Base-by-base conservation (phyloP, 2,329 filamentous ascomycete species). In the Epicoccum nigrum region DNA sequence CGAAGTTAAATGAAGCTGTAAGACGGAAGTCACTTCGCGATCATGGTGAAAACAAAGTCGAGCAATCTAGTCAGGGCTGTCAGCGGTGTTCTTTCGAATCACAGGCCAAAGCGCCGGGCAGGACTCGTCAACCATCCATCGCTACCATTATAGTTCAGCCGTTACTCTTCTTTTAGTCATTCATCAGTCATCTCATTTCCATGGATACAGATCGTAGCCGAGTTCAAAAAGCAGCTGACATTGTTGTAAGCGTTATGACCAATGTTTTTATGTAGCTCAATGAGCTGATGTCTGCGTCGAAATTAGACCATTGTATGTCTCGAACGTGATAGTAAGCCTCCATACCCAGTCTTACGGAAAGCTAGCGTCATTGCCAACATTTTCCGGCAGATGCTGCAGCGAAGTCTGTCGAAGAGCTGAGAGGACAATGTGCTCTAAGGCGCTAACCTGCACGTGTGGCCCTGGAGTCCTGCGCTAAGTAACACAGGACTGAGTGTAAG, bases 401-500 rank as follows among this genome's bases (percentile, higher is more conserved):
- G 20, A 43, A 33, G 20, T 23, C 9, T 15, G 31, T 33, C 32
- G 31, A 16, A 38, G 7, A 42, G 43, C 43, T 43, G 41, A 11
- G 19, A 23, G 25, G 13, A 35, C 32, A 27, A 28, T 11, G 31
- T 37, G 43, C 37, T 38, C 35, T 16, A 42, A 19, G 28, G 37
- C 23, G 20, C 48, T 30, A 45, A 45, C 28, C 13, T 25, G 20
- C 20, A 19, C 8, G 23, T 28, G 13, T 20, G 19, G 33, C 13
- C 43, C 19, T 19, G 45, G 27, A 20, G 30, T 16, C 23, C 15
- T 8, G 31, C 27, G 38, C 39, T 38, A 40, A 35, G 49, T 30
- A 47, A 13, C 43, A 43, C 49, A 34, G 33, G 39, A 32, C 49
- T 25, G 17, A 34, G 25, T 9, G 21, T 17, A 27, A 27, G 38